Evolutionary conservation across 2,329 filamentous ascomycete genomes (phyloP), one percentile per base, ranked within the genome.

Genomic region (Penicillium griseofulvum): DNA sequence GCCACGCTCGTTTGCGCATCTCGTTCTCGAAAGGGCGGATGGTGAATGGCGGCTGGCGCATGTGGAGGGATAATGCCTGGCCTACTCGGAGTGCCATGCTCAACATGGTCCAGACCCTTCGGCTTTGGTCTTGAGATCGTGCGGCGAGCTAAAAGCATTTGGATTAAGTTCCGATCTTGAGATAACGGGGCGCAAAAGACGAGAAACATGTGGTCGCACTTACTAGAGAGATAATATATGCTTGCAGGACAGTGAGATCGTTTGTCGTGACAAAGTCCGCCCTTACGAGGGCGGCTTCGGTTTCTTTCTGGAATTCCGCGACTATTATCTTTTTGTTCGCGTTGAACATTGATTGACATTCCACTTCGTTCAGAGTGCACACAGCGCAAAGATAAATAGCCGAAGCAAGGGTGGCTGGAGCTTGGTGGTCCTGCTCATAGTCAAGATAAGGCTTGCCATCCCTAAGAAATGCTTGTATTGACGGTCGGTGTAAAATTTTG

Each of bases 21-120:
- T 72, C 62, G 19, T 60, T 58, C 22, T 72, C 70, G 16, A 71
- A 70, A 0, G 67, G 64, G 1, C 41, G 56, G 4, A 72, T 59
- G 0, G 59, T 55, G 28, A 72, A 72, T 17, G 68, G 66, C 2
- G 70, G 66, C 9, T 68, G 57, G 5, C 61, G 39, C 17, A 67
- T 24, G 51, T 72, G 64, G 7, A 72, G 68, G 7, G 56, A 72
- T 16, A 69, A 57, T 14, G 68, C 67, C 56, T 72, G 70, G 3
- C 58, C 69, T 33, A 70, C 64, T 38, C 68, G 67, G 3, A 72
- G 55, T 4, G 68, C 70, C 60, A 72, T 65, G 47, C 63, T 63
- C 16, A 69, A 44, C 68, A 72, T 68, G 4, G 69, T 72, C 69
- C 70, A 72, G 7, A 68, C 64, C n/a, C 68, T 62, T 36, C 69